phyloP scores from a whole-genome alignment of 2,329 filamentous ascomycete species.

The Penicillium sp. region DNA sequence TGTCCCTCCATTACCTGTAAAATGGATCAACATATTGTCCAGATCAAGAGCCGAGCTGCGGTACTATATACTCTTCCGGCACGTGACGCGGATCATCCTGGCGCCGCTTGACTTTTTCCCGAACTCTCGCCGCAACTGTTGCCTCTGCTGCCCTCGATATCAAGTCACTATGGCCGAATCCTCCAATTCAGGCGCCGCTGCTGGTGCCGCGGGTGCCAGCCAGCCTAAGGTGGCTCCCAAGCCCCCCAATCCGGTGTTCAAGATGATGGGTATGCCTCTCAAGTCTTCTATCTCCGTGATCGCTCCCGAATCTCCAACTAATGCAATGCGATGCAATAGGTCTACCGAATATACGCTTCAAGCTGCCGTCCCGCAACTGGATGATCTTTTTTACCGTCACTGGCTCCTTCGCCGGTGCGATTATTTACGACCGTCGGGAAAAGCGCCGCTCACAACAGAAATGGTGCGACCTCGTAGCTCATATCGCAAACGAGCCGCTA shows the following conservation, averaged over 20 bases:
- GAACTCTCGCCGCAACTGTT: constrained; percentile 8
- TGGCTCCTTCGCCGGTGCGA: constrained; percentile 74
- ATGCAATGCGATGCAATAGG: constrained; percentile 53
- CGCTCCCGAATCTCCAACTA: constrained; percentile 11
- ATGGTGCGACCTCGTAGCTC: constrained; percentile 83
- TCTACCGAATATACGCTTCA: constrained; percentile 78
- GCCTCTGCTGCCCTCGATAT: constrained; percentile 3
- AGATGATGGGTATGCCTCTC: constrained; percentile 63
- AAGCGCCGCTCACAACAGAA: constrained; percentile 82
- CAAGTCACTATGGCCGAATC: constrained; percentile 42
- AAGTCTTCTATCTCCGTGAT: background rate
- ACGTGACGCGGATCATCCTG: constrained; percentile 27
- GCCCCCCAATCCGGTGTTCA: constrained; percentile 69
- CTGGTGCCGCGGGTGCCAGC: constrained; percentile 44
- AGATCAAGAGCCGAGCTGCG: background rate
- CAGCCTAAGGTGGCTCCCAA: constrained; percentile 47
- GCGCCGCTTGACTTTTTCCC: constrained; percentile 27
- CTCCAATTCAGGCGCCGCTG: constrained; percentile 39
- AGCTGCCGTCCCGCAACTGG: constrained; percentile 95
- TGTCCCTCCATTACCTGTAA: no score
- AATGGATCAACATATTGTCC: background rate
- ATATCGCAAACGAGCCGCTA: constrained; percentile 78
- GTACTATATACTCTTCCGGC: constrained; percentile 3
- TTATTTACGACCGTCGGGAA: constrained; percentile 91
- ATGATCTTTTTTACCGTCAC: constrained; percentile 87